Conservation (phyloP, 768 basidiomycete genomes). For the Lepiota brunneoincarnata region DNA sequence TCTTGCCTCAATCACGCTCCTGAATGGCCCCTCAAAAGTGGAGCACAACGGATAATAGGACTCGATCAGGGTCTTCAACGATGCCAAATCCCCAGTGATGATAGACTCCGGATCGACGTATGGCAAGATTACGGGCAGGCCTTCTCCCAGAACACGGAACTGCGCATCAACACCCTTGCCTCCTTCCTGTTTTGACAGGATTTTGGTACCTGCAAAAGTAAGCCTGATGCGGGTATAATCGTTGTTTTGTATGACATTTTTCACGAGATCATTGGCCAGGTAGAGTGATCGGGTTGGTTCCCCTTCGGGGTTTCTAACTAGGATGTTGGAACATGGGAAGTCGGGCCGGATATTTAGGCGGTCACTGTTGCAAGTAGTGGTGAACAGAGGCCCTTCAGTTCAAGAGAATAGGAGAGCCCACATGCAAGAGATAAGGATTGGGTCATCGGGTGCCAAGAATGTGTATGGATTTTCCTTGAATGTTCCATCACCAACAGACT, state of each 20-base stretch:
- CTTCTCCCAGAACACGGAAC: conserved; percentile 83
- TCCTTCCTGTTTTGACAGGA: conserved; percentile 87
- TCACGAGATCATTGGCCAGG: conserved; percentile 82
- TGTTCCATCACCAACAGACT: conserved; percentile 25
- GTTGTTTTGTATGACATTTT: conserved; percentile 75
- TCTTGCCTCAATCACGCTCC: conserved; percentile 45
- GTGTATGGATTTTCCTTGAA: conserved; percentile 95
- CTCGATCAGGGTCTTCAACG: conserved; percentile 66
- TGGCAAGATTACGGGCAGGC: conserved; percentile 80
- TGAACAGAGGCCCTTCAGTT: background rate
- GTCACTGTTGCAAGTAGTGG: conserved; percentile 39
- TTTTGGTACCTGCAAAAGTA: conserved; percentile 91
- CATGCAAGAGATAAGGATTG: conserved; percentile 71
- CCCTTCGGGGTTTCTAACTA: conserved; percentile 83
- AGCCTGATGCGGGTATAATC: conserved; percentile 83
- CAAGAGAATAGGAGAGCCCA: conserved; percentile 32
- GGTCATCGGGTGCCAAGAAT: conserved; percentile 70
- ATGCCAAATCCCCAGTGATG: conserved; percentile 50
- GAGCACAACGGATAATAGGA: conserved; percentile 77
- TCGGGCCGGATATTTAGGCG: conserved; percentile 64
- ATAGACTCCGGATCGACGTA: conserved; percentile 68
- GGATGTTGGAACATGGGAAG: conserved; percentile 77
- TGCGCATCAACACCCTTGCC: conserved; percentile 55
- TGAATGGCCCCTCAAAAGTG: conserved; percentile 63
- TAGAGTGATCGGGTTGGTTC: conserved; percentile 80